A percentile compares a stretch with the other conserved stretches of the same genome.
phyloP scores from a whole-genome alignment of 2,329 filamentous ascomycete genomes.

The Cucurbitaria berberidis region DNA sequence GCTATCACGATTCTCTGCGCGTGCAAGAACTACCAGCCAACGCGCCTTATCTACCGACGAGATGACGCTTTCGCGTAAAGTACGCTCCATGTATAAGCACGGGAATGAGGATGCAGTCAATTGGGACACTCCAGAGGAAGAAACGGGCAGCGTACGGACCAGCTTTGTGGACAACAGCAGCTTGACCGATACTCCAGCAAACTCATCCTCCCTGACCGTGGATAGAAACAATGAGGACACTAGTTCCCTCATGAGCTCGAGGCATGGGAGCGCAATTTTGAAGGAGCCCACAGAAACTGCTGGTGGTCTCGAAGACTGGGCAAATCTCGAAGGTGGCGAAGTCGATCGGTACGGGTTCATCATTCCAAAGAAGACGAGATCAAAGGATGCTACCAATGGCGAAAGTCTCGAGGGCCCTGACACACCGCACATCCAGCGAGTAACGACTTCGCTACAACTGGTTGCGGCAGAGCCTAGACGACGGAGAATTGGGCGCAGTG shows the following conservation, averaged over 20 bases:
- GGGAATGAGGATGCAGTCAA: constrained; percentile 62
- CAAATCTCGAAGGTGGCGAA: constrained; percentile 63
- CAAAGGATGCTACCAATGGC: constrained; percentile 36
- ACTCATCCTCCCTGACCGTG: constrained; percentile 37
- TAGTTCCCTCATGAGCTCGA: constrained; percentile 38
- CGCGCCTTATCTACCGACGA: constrained; percentile 68
- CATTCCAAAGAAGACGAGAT: constrained; percentile 49
- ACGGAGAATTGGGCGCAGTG: constrained; percentile 58
- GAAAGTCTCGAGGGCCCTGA: constrained; percentile 39
- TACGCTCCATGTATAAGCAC: constrained; percentile 68
- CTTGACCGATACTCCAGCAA: constrained; percentile 26
- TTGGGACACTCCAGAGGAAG: constrained; percentile 45
- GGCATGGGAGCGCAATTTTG: constrained; percentile 44
- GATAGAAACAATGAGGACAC: constrained; percentile 36
- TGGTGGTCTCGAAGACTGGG: constrained; percentile 70
- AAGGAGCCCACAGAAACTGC: constrained; percentile 64
- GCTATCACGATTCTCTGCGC: constrained; percentile 45
- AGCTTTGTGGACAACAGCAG: constrained; percentile 37
- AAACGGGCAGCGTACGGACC: constrained; percentile 22
- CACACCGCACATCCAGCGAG: constrained; percentile 58
- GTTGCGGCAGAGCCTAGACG: constrained; percentile 62
- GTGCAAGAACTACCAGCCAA: constrained; percentile 43
- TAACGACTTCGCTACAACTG: constrained; percentile 65
- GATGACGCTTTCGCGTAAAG: constrained; percentile 66
- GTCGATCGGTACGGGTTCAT: constrained; percentile 73